Conservation (phyloP, 1,284 basidiomycete species). For the Moesziomyces parantarcticus region DNA sequence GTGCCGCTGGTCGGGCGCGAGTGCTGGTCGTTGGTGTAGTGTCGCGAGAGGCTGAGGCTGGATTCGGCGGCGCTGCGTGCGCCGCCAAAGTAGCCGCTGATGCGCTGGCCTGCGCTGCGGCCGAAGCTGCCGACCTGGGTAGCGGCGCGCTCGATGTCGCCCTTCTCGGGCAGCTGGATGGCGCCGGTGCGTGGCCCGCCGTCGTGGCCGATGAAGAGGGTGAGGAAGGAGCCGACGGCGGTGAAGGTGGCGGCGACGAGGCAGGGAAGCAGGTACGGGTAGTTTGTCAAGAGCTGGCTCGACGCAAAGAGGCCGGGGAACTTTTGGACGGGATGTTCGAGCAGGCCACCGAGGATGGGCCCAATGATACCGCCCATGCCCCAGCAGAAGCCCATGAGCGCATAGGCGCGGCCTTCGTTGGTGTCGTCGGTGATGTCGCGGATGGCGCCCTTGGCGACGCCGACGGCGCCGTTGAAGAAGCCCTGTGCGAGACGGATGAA, state of each 20-base stretch:
- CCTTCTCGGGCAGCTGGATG: conserved; percentile 57
- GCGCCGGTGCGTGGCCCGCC: conserved; percentile 70
- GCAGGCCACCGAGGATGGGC: conserved; percentile 78
- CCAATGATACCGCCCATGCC: conserved; percentile 85
- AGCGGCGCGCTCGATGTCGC: conserved; percentile 46
- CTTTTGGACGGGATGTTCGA: conserved; percentile 77
- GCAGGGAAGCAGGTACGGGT: conserved; percentile 93
- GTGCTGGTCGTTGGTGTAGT: conserved; percentile 10
- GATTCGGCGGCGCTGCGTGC: conserved; percentile 34
- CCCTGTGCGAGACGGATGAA: conserved; percentile 90
- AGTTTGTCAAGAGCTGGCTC: conserved; percentile 76
- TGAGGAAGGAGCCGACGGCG: conserved; percentile 79
- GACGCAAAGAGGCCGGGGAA: conserved; percentile 79
- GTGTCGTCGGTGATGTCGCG: conserved; percentile 86
- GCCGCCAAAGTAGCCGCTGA: conserved; percentile 58
- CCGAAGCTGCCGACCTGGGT: conserved; percentile 52
- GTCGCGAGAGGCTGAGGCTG: conserved; percentile 39
- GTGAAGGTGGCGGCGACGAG: conserved; percentile 71
- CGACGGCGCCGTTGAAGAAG: conserved; percentile 92
- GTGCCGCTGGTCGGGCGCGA: conserved; percentile 9
- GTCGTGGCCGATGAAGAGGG: conserved; percentile 88
- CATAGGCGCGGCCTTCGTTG: conserved; percentile 93
- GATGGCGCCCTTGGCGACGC: conserved; percentile 85
- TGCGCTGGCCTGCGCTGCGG: conserved; percentile 53
- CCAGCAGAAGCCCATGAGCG: conserved; percentile 94